phyloP scores from a whole-genome alignment of 1,284 basidiomycete genomes.

The Clitocybe nebularis region DNA sequence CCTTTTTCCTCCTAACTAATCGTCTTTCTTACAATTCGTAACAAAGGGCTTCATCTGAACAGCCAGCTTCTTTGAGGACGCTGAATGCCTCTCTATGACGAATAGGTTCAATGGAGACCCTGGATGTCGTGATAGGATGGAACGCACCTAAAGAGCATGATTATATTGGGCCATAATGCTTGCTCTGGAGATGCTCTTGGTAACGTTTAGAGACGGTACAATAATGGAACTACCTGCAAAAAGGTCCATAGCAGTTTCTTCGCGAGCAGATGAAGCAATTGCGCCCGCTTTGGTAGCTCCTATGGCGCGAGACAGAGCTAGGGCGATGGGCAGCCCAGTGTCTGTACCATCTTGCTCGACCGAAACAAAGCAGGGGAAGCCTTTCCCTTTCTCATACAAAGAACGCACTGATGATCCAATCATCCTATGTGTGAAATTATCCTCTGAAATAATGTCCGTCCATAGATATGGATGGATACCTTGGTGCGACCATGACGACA shows the following conservation, averaged over 20 bases:
- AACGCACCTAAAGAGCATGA: slow-evolving; percentile 53
- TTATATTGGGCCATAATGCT: slow-evolving; percentile 65
- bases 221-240: slow-evolving; percentile 37
- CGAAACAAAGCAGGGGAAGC: slow-evolving; percentile 64
- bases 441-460: neutral
- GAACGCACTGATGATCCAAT: slow-evolving; percentile 63
- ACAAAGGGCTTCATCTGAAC: slow-evolving; percentile 63
- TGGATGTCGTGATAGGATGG: neutral
- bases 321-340: slow-evolving; percentile 40
- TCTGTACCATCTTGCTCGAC: slow-evolving; percentile 61
- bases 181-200: slow-evolving; percentile 37
- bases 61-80: slow-evolving; percentile 61
- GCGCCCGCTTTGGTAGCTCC: slow-evolving; percentile 66
- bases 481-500: slow-evolving; percentile 65
- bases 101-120: neutral
- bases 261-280: slow-evolving; percentile 58
- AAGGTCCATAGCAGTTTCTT: slow-evolving; percentile 65
- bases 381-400: slow-evolving; percentile 54
- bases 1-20: neutral
- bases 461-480: slow-evolving; percentile 28
- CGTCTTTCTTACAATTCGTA: slow-evolving; percentile 52
- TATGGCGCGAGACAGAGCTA: slow-evolving; percentile 54
- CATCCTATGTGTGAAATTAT: slow-evolving; percentile 37
- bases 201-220: neutral
- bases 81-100: slow-evolving; percentile 50